Conservation (phyloP, 208 protist genomes). For the Perkinsela sp. region DNA sequence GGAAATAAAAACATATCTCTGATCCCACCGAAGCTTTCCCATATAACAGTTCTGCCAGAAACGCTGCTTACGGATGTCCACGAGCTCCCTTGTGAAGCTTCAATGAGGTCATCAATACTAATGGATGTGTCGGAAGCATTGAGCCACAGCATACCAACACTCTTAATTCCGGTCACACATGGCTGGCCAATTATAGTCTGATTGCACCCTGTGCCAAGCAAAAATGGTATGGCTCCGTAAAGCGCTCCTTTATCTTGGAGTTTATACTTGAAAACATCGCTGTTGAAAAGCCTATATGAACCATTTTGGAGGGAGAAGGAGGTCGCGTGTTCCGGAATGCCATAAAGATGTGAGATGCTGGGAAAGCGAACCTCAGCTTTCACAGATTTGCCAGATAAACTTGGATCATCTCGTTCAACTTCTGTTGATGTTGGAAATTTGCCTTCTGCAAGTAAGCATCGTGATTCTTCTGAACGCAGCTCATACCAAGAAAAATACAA, state of each 20-base stretch:
- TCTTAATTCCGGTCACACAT: slow-evolving; percentile 6
- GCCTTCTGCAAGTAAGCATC: neutral
- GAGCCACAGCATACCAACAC: slow-evolving; percentile 69
- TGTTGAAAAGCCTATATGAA: slow-evolving; percentile 82
- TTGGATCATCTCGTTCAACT: neutral
- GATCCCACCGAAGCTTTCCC: slow-evolving; percentile 66
- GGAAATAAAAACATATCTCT: slow-evolving; percentile 87
- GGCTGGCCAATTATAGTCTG: no score
- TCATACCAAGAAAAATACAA: no score
- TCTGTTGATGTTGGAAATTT: neutral
- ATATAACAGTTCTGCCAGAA: slow-evolving; percentile 12
- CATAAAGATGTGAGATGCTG: slow-evolving; percentile 41
- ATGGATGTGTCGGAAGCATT: slow-evolving; percentile 68
- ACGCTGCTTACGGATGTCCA: slow-evolving; percentile 3
- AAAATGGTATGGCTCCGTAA: slow-evolving; percentile 84
- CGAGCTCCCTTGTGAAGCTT: no score
- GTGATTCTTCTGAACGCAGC: no score
- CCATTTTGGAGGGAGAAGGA: slow-evolving; percentile 36
- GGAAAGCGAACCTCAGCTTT: slow-evolving; percentile 12
- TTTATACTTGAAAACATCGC: slow-evolving; percentile 90
- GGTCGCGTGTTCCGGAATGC: slow-evolving; percentile 78
- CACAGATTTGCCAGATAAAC: neutral
- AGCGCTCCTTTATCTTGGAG: slow-evolving; percentile 69
- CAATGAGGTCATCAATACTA: slow-evolving; percentile 6
- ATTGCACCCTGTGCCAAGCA: slow-evolving; percentile 73